Percentiles rank a stretch among this genome's conserved stretches.
phyloP scores from a whole-genome alignment of 768 basidiomycete genomes.

The Sporobolomyces phaffii region DNA sequence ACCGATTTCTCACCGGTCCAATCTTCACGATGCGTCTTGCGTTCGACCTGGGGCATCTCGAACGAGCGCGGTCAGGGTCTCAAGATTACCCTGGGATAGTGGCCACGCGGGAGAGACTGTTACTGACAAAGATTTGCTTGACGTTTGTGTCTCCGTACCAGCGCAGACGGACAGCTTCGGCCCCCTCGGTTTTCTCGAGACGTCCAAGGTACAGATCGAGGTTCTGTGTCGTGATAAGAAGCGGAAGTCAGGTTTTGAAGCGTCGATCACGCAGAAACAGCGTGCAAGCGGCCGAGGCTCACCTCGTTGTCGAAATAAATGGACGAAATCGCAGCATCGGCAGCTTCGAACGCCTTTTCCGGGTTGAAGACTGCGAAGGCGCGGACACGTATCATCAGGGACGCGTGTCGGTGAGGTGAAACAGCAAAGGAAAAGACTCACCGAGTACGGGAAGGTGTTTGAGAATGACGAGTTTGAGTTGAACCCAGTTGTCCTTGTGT shows the following conservation, averaged over 20 bases:
- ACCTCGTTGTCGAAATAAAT: slow-evolving; percentile 72
- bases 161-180: slow-evolving; percentile 87
- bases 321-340: slow-evolving; percentile 73
- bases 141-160: slow-evolving; percentile 86
- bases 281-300: not conserved
- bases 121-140: slow-evolving; percentile 42
- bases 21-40: slow-evolving; percentile 74
- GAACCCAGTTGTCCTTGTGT: slow-evolving; percentile 89
- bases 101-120: too few relatives aligned
- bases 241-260: accelerated
- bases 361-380: slow-evolving; percentile 72
- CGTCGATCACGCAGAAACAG: not conserved
- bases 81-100: too few relatives aligned
- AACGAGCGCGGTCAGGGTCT: not conserved
- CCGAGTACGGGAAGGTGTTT: slow-evolving; percentile 89
- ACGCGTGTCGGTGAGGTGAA: not conserved
- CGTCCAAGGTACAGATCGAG: slow-evolving; percentile 93
- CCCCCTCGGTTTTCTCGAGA: slow-evolving; percentile 96
- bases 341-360: slow-evolving; percentile 80
- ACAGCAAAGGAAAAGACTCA: slow-evolving; percentile 49
- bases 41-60: slow-evolving; percentile 45
- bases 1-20: slow-evolving; percentile 99
- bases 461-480: slow-evolving; percentile 86
- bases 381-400: not conserved
- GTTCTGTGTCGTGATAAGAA: slow-evolving; percentile 58